phyloP scores from a whole-genome alignment of 1,284 basidiomycete genomes.

The Ceratobasidium sp. region DNA sequence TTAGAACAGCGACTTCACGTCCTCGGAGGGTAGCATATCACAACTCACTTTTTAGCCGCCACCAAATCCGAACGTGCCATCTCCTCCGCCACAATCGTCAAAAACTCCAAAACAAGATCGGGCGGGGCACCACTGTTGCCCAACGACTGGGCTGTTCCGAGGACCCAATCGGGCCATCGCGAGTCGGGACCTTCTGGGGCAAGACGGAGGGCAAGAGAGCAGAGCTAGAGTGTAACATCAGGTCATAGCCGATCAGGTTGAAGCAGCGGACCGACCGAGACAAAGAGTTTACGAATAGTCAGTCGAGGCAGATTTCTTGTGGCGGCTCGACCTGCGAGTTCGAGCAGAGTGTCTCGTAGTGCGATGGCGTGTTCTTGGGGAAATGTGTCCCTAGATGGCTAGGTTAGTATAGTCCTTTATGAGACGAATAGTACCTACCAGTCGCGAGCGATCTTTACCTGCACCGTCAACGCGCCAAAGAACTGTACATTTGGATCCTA shows the following conservation, averaged over 20 bases:
- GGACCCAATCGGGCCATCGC: conserved; percentile 76
- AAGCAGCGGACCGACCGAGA: conserved; percentile 64
- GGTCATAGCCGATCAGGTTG: neutral
- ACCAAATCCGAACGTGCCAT: conserved; percentile 74
- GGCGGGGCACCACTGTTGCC: conserved; percentile 62
- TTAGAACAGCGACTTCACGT: neutral
- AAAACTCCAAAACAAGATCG: conserved; percentile 73
- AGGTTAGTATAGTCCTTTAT: neutral
- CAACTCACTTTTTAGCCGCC: conserved; percentile 71
- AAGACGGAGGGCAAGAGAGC: conserved; percentile 76
- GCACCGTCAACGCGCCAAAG: conserved; percentile 88
- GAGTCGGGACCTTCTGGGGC: conserved; percentile 53
- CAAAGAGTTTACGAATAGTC: conserved; percentile 84
- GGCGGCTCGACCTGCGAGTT: conserved; percentile 66
- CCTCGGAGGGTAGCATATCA: neutral
- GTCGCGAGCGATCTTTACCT: conserved; percentile 89
- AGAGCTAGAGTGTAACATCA: conserved; percentile 55
- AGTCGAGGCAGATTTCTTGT: conserved; percentile 63
- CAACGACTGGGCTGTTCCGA: conserved; percentile 62
- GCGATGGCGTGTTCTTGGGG: conserved; percentile 59
- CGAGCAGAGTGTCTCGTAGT: conserved; percentile 67
- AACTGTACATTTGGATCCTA: conserved; percentile 82
- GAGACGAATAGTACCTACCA: conserved; percentile 61
- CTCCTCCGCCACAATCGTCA: conserved; percentile 85
- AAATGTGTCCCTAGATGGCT: conserved; percentile 62